These are phyloP conservation scores for Plasmodium vivax DNA, from an alignment of 169 alveolate species.

Conservation along the genomic window DNA sequence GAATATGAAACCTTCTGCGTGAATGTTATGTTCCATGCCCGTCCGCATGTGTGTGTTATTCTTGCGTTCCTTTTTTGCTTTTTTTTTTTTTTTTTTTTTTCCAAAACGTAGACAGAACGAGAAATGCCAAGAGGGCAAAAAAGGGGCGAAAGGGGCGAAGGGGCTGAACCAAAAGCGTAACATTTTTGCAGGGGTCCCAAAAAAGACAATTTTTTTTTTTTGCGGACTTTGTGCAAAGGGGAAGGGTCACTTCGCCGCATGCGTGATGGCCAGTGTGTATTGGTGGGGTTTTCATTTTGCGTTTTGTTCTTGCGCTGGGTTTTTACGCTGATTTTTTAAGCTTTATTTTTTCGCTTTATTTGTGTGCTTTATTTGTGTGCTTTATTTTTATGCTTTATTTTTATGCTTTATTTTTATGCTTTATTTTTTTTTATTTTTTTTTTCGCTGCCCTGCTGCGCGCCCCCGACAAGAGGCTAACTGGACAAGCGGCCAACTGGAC, in stretches of 20 bases:
- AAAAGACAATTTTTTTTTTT: background rate
- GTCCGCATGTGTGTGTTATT: background rate
- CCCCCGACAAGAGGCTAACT: background rate
- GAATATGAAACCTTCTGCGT: background rate
- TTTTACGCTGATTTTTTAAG: background rate
- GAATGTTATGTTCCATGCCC: background rate
- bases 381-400: background rate
- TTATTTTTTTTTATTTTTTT: too few relatives aligned
- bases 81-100: background rate
- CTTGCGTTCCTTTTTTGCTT: background rate
- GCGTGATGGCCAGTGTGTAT: background rate
- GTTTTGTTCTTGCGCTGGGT: background rate
- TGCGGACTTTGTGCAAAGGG: background rate
- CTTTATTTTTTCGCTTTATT: background rate
- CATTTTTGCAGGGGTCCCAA: background rate
- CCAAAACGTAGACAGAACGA: slow-evolving; percentile 2
- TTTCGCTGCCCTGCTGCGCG: background rate
- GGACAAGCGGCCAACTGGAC: too few relatives aligned
- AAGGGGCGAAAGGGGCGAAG: background rate
- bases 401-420: background rate
- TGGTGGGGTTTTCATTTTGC: background rate
- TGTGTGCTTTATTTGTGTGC: background rate
- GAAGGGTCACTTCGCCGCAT: background rate
- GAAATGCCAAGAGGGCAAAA: background rate
- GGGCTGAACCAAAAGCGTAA: background rate